Evolutionary conservation across 352 stramenopile species (phyloP), one percentile per base, ranked within the genome.

Genomic region (Elongisporangium anandrum): DNA sequence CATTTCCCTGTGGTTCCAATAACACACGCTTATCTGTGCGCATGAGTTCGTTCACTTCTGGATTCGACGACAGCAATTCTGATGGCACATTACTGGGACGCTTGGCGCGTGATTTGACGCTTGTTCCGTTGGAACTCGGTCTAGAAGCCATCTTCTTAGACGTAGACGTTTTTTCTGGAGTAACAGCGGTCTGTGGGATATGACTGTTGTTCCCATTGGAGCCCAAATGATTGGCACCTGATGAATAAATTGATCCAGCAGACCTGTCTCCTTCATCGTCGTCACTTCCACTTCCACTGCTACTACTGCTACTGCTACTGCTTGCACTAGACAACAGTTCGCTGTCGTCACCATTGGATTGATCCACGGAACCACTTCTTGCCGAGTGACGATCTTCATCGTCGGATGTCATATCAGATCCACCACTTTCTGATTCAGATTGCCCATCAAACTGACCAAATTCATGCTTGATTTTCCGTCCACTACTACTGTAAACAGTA

Each of bases 41-140:
- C 85, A 94, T 94, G 4, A 94, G 67, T 52, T 92, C 79, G 48
- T 86, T 70, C 17, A 94, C 68, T 54, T 90, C 72, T 26, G 70
- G 68, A 41, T 79, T 64, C 57, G 53, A 53, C 5, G 53, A 58
- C 34, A 51, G 69, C n/a, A 41, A 52, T 29, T 64, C 65, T 51
- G 57, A 38, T 34, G 52, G 70, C 26, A 59, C 53, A 64, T 57
- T 54, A 39, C 39, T 45, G 21, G 38, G 21, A 10, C 52, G 62
- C 13, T 52, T 57, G 13, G 50, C 48, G 38, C 52, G 47, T 24
- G 52, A 20, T 6, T 52, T 34, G 15, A 16, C 45, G 17, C 24
- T 34, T 8, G 24, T 34, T 34, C 29, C 29, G 9, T 41, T 41
- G 29, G 29, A 41, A 41, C 29, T 41, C 9, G 29, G 5, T 15